Evolutionary conservation across 768 basidiomycete species (phyloP), one percentile per base, ranked within the genome.

Genomic region (Sarcodon aspratus): DNA sequence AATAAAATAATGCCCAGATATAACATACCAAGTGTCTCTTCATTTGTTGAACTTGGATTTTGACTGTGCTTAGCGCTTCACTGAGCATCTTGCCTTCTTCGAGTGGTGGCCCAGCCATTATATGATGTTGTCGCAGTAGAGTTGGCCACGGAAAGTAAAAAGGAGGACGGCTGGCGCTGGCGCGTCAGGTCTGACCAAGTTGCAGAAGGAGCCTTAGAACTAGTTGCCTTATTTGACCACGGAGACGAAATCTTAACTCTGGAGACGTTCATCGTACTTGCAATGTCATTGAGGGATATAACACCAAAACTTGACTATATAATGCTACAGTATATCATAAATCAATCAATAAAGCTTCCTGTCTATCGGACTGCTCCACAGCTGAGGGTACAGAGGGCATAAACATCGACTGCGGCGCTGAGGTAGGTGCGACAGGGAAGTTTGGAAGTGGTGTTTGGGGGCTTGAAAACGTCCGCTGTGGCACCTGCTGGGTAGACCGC

Each of bases 11-110:
- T 48, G 33, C 21, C 21, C 21, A 27, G 5, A 27, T 5, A 21
- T 42, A 34, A 61, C 61, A 58, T 63, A 91, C 92, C 49, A 96
- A 76, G 66, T 93, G 84, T 61, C 93, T 73, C 70, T 91, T 91
- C 86, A 96, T 93, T 70, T 94, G 91, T 58, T 89, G 83, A 49
- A 90, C 86, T 68, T 96, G 87, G 33, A 90, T 79, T 72, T 89
- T 90, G 60, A 91, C 88, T 27, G 85, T 89, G 61, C 75, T 85
- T 48, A 90, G 69, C 37, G 85, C 86, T 66, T 91, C 88, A 64
- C 82, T 83, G 57, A 90, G 78, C 55, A 89, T 69, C 66, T 90
- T 90, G 37, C 80, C 87, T 73, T 90, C 86, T 62, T 88, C 86
- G 50, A 68, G 66, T 49, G 71, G 74, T 10, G 55, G 38, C 42